Percentiles rank a stretch among this genome's conserved stretches.
These are phyloP conservation scores for Stemphylium beticola DNA, from an alignment of 2,329 filamentous ascomycete genomes.

Conservation along the genomic window DNA sequence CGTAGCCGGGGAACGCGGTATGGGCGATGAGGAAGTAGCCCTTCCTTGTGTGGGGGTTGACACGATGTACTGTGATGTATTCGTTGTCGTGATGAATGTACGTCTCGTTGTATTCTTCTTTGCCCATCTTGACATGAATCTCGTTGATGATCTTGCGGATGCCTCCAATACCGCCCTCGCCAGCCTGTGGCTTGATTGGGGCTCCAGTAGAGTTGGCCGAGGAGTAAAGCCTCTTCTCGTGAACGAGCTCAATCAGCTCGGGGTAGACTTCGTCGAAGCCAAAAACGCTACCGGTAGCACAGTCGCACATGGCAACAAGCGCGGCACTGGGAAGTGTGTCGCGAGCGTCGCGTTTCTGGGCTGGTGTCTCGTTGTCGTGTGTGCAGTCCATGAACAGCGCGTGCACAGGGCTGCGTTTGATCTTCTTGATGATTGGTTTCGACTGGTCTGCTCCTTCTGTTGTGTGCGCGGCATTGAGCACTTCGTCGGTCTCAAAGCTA, in stretches of 20 bases:
- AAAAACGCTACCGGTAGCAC: conserved; percentile 94
- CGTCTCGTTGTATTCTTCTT: conserved; percentile 91
- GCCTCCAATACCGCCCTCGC: conserved; percentile 84
- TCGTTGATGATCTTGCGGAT: conserved; percentile 93
- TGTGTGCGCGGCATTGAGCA: conserved; percentile 65
- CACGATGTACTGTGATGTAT: conserved; percentile 94
- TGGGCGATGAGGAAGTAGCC: conserved; percentile 96
- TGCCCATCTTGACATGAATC: conserved; percentile 94
- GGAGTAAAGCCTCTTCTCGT: conserved; percentile 83
- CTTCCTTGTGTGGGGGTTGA: conserved; percentile 89
- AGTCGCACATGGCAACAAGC: conserved; percentile 93
- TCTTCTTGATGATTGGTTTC: conserved; percentile 68
- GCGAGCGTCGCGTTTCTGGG: conserved; percentile 90
- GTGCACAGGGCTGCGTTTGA: conserved; percentile 87
- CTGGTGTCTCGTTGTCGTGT: conserved; percentile 95
- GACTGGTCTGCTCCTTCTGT: conserved; percentile 31
- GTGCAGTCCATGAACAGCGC: conserved; percentile 99
- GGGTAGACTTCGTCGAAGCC: conserved; percentile 98
- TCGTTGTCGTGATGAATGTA: conserved; percentile 96
- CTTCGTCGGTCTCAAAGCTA: conserved; percentile 93
- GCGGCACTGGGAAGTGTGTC: conserved; percentile 95
- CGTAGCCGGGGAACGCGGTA: conserved; percentile 91
- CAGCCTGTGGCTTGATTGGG: conserved; percentile 67
- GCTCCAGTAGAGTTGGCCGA: conserved; percentile 72
- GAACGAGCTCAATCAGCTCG: conserved; percentile 87